Conservation (phyloP, 2,329 filamentous ascomycete species). For the Helicocarpus griseus region DNA sequence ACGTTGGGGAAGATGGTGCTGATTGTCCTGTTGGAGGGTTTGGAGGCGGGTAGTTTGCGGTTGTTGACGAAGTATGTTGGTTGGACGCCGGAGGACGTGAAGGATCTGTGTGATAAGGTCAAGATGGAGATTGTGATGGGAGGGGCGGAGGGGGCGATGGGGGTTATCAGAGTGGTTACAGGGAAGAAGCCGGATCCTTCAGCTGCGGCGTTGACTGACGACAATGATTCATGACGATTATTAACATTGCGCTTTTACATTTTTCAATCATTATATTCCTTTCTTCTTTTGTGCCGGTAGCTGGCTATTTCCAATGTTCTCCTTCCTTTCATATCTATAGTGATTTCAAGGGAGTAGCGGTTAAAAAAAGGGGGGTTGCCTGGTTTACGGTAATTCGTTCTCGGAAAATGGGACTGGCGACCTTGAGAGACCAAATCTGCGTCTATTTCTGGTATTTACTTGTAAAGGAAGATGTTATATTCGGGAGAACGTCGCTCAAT, state of each 20-base stretch:
- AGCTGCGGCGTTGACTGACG: not conserved
- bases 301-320: too few relatives aligned
- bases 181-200: slow-evolving; percentile 19
- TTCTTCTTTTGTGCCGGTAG: not conserved
- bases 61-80: slow-evolving; percentile 24
- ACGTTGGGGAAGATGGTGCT: slow-evolving; percentile 34
- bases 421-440: too few relatives aligned
- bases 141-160: slow-evolving; percentile 18
- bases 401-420: too few relatives aligned
- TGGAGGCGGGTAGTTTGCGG: slow-evolving; percentile 30
- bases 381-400: too few relatives aligned
- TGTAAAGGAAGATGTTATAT: too few relatives aligned
- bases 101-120: slow-evolving; percentile 30
- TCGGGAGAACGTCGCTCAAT: too few relatives aligned
- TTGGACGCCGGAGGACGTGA: slow-evolving; percentile 26
- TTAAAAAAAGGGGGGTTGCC: too few relatives aligned
- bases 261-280: not conserved
- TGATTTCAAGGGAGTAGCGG: too few relatives aligned
- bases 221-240: slow-evolving; percentile 1
- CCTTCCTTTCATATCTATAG: too few relatives aligned
- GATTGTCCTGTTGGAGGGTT: slow-evolving; percentile 29
- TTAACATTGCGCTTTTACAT: not conserved
- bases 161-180: slow-evolving; percentile 20
- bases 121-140: slow-evolving; percentile 24
- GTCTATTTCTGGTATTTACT: not conserved